These are phyloP conservation scores for Lentinula raphanica DNA, from an alignment of 768 basidiomycete genomes.

Conservation along the genomic window DNA sequence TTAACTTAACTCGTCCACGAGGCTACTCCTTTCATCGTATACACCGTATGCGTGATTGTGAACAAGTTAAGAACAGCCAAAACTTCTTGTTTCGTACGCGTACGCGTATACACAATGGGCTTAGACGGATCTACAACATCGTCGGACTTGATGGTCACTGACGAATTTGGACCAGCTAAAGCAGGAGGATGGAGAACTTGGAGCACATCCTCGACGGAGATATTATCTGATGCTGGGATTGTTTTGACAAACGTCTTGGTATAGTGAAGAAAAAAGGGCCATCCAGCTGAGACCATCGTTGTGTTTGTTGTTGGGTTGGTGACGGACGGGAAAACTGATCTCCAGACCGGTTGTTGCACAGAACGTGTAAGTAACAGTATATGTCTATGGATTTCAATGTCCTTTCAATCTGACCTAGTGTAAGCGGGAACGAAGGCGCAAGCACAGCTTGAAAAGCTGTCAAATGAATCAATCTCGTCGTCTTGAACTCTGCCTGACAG, in stretches of 20 bases:
- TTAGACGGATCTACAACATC: conserved; percentile 16
- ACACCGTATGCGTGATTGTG: conserved; percentile 23
- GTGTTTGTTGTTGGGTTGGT: no score
- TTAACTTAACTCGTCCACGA: background rate
- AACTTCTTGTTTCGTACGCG: conserved; percentile 26
- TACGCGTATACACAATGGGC: conserved; percentile 23
- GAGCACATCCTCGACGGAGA: conserved; percentile 17
- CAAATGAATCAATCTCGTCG: no score
- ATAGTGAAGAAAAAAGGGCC: conserved; percentile 24
- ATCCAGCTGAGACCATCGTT: no score
- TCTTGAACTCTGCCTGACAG: no score
- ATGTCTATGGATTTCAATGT: no score
- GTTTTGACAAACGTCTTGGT: conserved; percentile 21
- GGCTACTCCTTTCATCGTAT: conserved; percentile 17
- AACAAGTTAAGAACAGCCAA: conserved; percentile 22
- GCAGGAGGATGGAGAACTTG: conserved; percentile 26
- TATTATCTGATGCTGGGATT: conserved; percentile 14
- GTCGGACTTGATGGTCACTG: conserved; percentile 20
- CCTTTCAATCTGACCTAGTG: no score
- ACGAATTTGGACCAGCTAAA: conserved; percentile 25
- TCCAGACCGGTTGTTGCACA: no score
- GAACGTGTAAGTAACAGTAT: no score
- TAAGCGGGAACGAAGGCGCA: no score
- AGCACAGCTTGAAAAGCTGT: no score
- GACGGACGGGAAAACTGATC: no score